Percentiles rank a stretch among this genome's conserved stretches.
Conservation (phyloP, 2,329 filamentous ascomycete genomes). For the Pseudogymnoascus sp. region DNA sequence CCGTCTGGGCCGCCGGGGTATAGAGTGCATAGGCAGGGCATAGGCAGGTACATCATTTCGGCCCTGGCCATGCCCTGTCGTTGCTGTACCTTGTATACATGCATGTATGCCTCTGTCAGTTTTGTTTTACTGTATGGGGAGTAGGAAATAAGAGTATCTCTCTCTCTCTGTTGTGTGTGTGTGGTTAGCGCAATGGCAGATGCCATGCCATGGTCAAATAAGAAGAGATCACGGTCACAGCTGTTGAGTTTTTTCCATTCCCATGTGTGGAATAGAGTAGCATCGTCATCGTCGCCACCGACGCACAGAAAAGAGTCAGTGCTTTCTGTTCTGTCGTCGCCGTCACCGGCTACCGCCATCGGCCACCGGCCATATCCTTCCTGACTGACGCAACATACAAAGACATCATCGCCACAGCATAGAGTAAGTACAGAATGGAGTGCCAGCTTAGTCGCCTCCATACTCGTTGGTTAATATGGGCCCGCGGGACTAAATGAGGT, state of each 20-base stretch:
- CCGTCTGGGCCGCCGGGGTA: background rate
- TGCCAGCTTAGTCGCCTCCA: too few species aligned
- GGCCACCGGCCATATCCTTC: background rate
- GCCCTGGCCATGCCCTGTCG: background rate
- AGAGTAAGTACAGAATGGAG: background rate
- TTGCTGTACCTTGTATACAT: background rate
- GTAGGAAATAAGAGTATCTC: background rate
- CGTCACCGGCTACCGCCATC: background rate
- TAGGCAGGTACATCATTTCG: background rate
- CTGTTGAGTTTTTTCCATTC: background rate
- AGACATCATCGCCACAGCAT: background rate
- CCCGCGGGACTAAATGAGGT: background rate
- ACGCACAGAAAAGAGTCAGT: too few species aligned
- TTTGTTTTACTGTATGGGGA: too few species aligned
- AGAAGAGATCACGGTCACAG: background rate
- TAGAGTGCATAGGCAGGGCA: background rate
- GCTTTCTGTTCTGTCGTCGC: background rate
- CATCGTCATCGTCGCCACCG: background rate
- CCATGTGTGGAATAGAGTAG: background rate
- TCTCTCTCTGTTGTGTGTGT: too few species aligned
- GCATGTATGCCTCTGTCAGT: background rate
- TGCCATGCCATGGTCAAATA: too few species aligned
- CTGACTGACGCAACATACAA: background rate
- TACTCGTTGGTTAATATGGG: background rate
- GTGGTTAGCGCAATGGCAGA: background rate